Evolutionary conservation across 1,139 yeast genomes (phyloP).

Genomic region (Pneumocystis murina): DNA sequence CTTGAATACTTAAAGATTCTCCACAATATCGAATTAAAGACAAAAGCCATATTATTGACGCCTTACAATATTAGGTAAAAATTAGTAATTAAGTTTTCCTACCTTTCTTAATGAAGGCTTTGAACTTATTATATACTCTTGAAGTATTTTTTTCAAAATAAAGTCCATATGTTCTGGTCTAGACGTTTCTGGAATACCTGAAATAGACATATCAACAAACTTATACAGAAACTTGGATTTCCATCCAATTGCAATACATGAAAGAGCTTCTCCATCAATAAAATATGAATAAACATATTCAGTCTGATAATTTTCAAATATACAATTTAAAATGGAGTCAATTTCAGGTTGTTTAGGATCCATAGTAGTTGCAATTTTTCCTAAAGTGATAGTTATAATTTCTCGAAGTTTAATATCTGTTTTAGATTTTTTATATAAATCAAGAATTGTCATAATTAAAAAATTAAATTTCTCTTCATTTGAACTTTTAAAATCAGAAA

Average conservation of each 20-base stretch:
- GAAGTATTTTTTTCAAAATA: background rate
- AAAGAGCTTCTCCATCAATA: slow-evolving; percentile 71
- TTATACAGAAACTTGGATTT: slow-evolving; percentile 29
- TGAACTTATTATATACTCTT: slow-evolving; percentile 39
- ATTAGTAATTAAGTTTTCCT: background rate
- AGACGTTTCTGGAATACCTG: background rate
- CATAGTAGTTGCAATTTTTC: background rate
- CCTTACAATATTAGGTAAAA: slow-evolving; percentile 21
- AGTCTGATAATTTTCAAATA: background rate
- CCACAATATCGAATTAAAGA: slow-evolving; percentile 67
- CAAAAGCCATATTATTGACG: slow-evolving; percentile 75
- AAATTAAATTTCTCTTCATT: background rate
- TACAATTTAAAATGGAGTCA: background rate
- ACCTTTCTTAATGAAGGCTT: slow-evolving; percentile 51
- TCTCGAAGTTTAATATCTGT: background rate
- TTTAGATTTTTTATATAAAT: background rate
- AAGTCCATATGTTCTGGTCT: background rate
- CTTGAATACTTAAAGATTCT: slow-evolving; percentile 20
- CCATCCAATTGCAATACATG: slow-evolving; percentile 67
- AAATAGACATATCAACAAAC: background rate
- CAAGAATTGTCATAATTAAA: background rate
- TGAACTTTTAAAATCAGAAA: background rate
- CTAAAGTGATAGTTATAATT: background rate
- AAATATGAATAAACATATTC: slow-evolving; percentile 24
- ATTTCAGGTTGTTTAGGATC: background rate